Evolutionary conservation across 2,329 filamentous ascomycete genomes (phyloP).

Genomic region (Teratosphaeria nubilosa): DNA sequence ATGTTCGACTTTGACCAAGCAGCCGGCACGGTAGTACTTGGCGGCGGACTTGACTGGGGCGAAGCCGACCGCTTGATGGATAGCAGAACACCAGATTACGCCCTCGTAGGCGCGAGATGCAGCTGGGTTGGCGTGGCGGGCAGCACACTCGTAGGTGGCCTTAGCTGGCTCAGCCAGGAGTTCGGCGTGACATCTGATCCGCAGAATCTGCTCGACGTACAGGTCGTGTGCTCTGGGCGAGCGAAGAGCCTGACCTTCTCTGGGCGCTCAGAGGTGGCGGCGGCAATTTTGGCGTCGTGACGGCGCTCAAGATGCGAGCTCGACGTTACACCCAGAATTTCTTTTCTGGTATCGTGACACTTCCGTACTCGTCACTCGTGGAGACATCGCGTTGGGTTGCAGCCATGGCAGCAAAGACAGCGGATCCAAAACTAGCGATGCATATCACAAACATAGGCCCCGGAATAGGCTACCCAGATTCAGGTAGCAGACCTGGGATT

Average conservation of each 20-base stretch:
- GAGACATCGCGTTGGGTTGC: slow-evolving; percentile 16
- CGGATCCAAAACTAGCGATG: slow-evolving; percentile 23
- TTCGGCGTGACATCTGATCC: slow-evolving; percentile 30
- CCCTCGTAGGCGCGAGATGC: slow-evolving; percentile 27
- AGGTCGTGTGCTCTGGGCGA: slow-evolving; percentile 30
- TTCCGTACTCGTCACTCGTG: slow-evolving; percentile 13
- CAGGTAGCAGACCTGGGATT: slow-evolving; percentile 14
- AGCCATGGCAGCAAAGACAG: slow-evolving; percentile 11
- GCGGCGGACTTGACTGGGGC: slow-evolving; percentile 29
- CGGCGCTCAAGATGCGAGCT: slow-evolving; percentile 20
- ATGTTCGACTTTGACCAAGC: slow-evolving; percentile 26
- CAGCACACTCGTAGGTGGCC: slow-evolving; percentile 27
- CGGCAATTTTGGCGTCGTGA: slow-evolving; percentile 25
- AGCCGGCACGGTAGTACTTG: slow-evolving; percentile 25
- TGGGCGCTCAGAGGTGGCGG: slow-evolving; percentile 34
- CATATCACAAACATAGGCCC: slow-evolving; percentile 20
- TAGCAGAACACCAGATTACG: slow-evolving; percentile 25
- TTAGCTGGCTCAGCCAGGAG: slow-evolving; percentile 31
- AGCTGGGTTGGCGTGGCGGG: slow-evolving; percentile 33
- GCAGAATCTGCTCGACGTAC: slow-evolving; percentile 31
- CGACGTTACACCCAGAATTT: slow-evolving; percentile 20
- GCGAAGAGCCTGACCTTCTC: slow-evolving; percentile 29
- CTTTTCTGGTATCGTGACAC: slow-evolving; percentile 13
- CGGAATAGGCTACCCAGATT: slow-evolving; percentile 12
- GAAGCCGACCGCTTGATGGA: slow-evolving; percentile 29